These are phyloP conservation scores for Ochetophila trinervis DNA, from an alignment of 306 rosid genomes.

Conservation along the genomic window DNA sequence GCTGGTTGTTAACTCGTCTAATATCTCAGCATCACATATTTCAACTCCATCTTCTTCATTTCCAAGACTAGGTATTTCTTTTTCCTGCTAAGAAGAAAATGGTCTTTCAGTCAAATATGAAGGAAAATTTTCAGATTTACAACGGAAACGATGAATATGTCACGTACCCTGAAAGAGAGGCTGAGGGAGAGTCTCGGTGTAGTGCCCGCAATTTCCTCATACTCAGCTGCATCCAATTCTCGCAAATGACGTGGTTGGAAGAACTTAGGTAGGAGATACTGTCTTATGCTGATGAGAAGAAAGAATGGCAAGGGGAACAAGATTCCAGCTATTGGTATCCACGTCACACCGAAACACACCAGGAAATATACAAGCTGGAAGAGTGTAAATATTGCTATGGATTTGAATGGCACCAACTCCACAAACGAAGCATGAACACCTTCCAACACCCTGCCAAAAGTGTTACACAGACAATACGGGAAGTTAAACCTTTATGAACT, in stretches of 20 bases:
- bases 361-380: slow-evolving; percentile 68
- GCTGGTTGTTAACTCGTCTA: slow-evolving; percentile 67
- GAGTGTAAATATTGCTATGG: slow-evolving; percentile 53
- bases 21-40: slow-evolving; percentile 61
- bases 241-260: slow-evolving; percentile 47
- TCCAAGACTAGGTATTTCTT: slow-evolving; percentile 29
- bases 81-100: slow-evolving; percentile 35
- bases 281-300: slow-evolving; percentile 62
- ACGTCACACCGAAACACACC: slow-evolving; percentile 69
- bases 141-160: slow-evolving; percentile 1
- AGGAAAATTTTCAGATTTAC: background rate
- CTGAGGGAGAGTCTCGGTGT: slow-evolving; percentile 32
- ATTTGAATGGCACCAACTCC: slow-evolving; percentile 66
- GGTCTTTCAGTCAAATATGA: background rate
- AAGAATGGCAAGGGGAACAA: slow-evolving; percentile 82
- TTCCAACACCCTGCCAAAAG: slow-evolving; percentile 58
- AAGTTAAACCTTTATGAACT: background rate
- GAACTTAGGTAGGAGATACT: slow-evolving; percentile 63
- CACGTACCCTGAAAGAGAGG: slow-evolving; percentile 39
- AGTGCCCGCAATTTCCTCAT: slow-evolving; percentile 61
- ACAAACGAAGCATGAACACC: slow-evolving; percentile 74
- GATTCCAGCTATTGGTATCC: slow-evolving; percentile 90
- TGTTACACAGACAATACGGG: background rate
- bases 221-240: slow-evolving; percentile 81
- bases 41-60: slow-evolving; percentile 33